Base-by-base conservation (phyloP, 1,284 basidiomycete species). In the Ustilago curta region DNA sequence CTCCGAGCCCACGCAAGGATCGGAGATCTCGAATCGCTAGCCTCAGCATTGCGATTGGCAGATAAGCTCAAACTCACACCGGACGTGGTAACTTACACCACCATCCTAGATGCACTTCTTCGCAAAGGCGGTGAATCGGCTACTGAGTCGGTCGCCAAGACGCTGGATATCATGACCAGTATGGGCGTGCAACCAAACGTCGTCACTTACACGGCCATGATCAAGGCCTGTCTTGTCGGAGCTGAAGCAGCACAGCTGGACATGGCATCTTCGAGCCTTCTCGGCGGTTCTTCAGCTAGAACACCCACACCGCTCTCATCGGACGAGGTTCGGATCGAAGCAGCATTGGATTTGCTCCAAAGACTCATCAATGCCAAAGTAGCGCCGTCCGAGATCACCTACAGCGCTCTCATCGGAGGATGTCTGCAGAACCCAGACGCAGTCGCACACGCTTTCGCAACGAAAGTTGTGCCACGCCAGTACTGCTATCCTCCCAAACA, bases 81-180 rank as follows among this genome's bases (percentile, higher is more conserved):
- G 8, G 81, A 83, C 48, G 78, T 81, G 8, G 65, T 80, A 19
- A 82, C 81, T 0, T 82, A 75, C 31, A 83, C 81, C 11, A 83
- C 79, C 2, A 50, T 82, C 18, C 73, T 83, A 23, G 81, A 83
- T 40, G 75, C 73, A 5, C 57, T 83, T 14, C 57, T 81, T 18
- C 72, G 81, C 25, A 67, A 57, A 7, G 67, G 73, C 9, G 58
- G 66, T 8, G 59, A 73, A 25, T 75, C 73, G 31, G 75, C 70
- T 2, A 66, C 53, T 7, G 59, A 50, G 5, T 43, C 73, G 16
- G 71, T 80, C 1, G 50, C 47, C 39, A 73, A 75, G 50, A 66
- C 78, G 25, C 49, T 80, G 35, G 47, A 56, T 4, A 69, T 83
- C 39, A 83, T 83, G 78, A 60, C 70, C 14, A 48, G 59, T 35